Evolutionary conservation across 108 stramenopile genomes (phyloP).

Genomic region (Pseudonitzschia pungens): DNA sequence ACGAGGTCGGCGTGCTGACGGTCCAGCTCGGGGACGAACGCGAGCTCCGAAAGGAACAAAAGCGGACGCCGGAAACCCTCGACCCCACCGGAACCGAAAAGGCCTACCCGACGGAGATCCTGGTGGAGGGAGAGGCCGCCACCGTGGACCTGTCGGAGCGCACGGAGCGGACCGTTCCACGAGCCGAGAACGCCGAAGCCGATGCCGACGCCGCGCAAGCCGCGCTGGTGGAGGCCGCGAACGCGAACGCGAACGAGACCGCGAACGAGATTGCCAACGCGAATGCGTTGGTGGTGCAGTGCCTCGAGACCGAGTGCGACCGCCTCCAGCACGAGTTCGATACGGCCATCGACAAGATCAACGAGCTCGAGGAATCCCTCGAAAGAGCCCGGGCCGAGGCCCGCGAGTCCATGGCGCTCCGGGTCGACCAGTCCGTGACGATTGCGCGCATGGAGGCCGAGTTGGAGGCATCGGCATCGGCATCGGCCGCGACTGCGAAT

Average conservation of each 20-base stretch:
- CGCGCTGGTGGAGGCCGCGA: too few relatives aligned
- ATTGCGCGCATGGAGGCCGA: constrained; percentile 4
- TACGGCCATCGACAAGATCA: constrained; percentile 6
- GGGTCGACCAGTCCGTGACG: not conserved
- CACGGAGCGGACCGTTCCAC: not conserved
- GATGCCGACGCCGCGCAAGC: not conserved
- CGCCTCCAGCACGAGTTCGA: constrained; percentile 18
- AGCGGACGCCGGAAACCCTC: too few relatives aligned
- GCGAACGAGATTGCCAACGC: not conserved
- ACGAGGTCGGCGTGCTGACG: not conserved
- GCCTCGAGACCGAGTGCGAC: constrained; percentile 13
- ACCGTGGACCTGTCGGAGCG: constrained; percentile 15
- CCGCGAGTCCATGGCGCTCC: not conserved
- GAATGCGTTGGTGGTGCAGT: not conserved
- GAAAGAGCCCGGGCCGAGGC: not conserved
- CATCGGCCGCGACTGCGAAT: too few relatives aligned
- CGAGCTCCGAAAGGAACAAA: too few relatives aligned
- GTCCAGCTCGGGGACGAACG: not conserved
- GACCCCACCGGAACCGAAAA: not conserved
- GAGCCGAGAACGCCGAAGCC: not conserved
- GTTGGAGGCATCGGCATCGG: not conserved
- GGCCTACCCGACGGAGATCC: not conserved
- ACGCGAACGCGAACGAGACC: too few relatives aligned
- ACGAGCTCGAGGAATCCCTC: not conserved
- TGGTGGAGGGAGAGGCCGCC: not conserved